A percentile compares a stretch with the other conserved stretches of the same genome.
Evolutionary conservation across 2,329 filamentous ascomycete species (phyloP).

Genomic region (Penicillium concentricum): DNA sequence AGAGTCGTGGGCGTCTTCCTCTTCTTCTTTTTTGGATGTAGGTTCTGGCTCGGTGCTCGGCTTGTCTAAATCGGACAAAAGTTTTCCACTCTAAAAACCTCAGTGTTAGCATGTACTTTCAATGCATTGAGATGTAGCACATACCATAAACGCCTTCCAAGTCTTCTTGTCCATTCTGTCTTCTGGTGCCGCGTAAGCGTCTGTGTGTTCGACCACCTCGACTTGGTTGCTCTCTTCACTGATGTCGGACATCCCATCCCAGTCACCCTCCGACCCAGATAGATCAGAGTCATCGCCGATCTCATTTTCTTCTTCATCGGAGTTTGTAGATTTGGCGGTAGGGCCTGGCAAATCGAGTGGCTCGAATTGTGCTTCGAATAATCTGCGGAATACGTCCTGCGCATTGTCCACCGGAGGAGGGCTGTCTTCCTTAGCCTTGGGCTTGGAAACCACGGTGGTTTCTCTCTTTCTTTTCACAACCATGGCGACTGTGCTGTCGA

Average conservation of each 20-base stretch:
- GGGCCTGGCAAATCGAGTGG: conserved; percentile 55
- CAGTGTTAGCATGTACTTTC: conserved; percentile 6
- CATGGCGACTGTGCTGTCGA: conserved; percentile 26
- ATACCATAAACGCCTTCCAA: conserved; percentile 76
- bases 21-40: conserved; percentile 37
- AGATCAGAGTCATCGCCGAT: conserved; percentile 25
- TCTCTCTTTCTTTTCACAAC: conserved; percentile 52
- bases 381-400: conserved; percentile 73
- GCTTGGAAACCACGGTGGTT: conserved; percentile 31
- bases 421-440: conserved; percentile 23
- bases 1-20: conserved; percentile 60
- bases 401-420: conserved; percentile 38
- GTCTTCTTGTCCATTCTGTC: conserved; percentile 63
- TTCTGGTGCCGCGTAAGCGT: conserved; percentile 42
- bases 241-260: conserved; percentile 62
- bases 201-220: conserved; percentile 63
- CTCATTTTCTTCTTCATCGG: conserved; percentile 28
- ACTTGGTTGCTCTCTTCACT: conserved; percentile 46
- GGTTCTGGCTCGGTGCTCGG: conserved; percentile 16
- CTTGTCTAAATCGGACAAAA: conserved; percentile 39
- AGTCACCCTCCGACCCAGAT: conserved; percentile 51
- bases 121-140: neutral
- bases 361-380: conserved; percentile 86
- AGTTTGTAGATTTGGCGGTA: conserved; percentile 15
- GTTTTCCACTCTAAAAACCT: conserved; percentile 43